Percentiles rank a stretch among this genome's conserved stretches.
phyloP scores from a whole-genome alignment of 2,329 filamentous ascomycete genomes.

The Daldinia sp. region DNA sequence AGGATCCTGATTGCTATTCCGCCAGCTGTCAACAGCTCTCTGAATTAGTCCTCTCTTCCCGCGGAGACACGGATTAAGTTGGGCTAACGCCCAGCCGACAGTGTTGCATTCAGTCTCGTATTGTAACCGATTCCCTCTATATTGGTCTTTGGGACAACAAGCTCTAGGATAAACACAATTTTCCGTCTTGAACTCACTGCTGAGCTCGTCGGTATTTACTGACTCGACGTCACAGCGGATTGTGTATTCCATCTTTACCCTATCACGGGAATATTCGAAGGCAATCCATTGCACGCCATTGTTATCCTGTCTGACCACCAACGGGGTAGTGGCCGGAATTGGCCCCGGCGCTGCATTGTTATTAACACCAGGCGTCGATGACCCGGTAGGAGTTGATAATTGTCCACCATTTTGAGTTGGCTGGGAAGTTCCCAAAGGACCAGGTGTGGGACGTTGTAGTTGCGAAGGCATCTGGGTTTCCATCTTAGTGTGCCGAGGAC shows the following conservation, averaged over 20 bases:
- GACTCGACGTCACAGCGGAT: slow-evolving; percentile 98
- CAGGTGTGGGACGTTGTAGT: slow-evolving; percentile 66
- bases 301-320: slow-evolving; percentile 92
- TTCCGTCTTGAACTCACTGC: slow-evolving; percentile 91
- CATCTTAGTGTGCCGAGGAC: slow-evolving; percentile 69
- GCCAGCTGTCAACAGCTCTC: slow-evolving; percentile 96
- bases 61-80: slow-evolving; percentile 88
- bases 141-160: slow-evolving; percentile 94
- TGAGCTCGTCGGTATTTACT: slow-evolving; percentile 86
- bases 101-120: slow-evolving; percentile 99
- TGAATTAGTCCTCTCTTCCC: slow-evolving; percentile 97
- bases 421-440: slow-evolving; percentile 57
- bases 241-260: slow-evolving; percentile 99
- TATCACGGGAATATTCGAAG: slow-evolving; percentile 95
- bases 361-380: slow-evolving; percentile 68
- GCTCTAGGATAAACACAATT: slow-evolving; percentile 98
- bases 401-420: slow-evolving; percentile 55
- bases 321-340: slow-evolving; percentile 93
- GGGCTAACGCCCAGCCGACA: slow-evolving; percentile 97
- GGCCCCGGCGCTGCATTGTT: slow-evolving; percentile 93
- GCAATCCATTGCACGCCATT: slow-evolving; percentile 99
- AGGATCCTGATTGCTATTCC: slow-evolving; percentile 98
- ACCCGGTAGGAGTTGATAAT: slow-evolving; percentile 56
- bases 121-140: slow-evolving; percentile 91
- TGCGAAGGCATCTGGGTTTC: slow-evolving; percentile 68